A percentile compares a stretch with the other conserved stretches of the same genome.
phyloP scores from a whole-genome alignment of 345 rosid genomes.

The Moricandia moricandioides region DNA sequence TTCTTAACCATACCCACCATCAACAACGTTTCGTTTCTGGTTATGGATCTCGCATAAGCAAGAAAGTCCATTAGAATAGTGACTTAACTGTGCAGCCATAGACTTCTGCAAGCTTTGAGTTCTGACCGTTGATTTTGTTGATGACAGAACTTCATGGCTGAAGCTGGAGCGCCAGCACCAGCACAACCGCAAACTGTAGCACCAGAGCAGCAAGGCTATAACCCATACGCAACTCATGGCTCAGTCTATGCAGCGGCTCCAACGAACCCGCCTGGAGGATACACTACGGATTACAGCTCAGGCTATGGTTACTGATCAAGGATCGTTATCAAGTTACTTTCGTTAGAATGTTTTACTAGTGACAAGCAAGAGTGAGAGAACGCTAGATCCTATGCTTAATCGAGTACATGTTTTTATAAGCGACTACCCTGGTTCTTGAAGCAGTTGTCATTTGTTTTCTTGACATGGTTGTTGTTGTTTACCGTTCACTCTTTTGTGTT shows the following conservation, averaged over 20 bases:
- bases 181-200: constrained; percentile 51
- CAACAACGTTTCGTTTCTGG: background rate
- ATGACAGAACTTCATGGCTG: constrained; percentile 96
- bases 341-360: constrained; percentile 26
- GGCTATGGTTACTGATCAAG: constrained; percentile 63
- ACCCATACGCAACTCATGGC: constrained; percentile 76
- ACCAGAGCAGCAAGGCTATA: constrained; percentile 74
- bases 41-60: background rate
- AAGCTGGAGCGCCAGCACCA: constrained; percentile 70
- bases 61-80: background rate
- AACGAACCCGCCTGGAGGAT: constrained; percentile 76
- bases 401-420: constrained; percentile 29
- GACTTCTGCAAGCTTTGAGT: background rate
- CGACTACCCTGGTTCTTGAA: background rate
- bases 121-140: constrained; percentile 4
- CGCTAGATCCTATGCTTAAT: constrained; percentile 29
- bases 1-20: background rate
- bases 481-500: constrained; percentile 1
- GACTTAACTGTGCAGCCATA: background rate
- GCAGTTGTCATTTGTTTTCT: background rate
- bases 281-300: constrained; percentile 66
- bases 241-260: constrained; percentile 80
- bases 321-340: background rate
- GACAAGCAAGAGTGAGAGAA: constrained; percentile 19
- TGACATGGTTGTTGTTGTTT: background rate